Evolutionary conservation across 2,329 filamentous ascomycete species (phyloP).

Genomic region (Fusarium udum): DNA sequence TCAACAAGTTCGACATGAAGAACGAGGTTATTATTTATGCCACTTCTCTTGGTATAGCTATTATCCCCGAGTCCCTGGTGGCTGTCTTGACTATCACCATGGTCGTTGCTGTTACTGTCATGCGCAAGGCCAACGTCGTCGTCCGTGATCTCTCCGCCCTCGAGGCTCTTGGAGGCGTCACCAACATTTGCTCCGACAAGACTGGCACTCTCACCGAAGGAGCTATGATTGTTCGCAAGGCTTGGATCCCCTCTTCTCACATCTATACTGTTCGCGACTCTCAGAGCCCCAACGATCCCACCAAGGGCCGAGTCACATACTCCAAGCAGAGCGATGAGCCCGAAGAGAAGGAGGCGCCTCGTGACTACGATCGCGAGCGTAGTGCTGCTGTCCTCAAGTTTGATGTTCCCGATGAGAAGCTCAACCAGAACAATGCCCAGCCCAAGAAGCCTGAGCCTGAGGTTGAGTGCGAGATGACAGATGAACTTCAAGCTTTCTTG

Average conservation of each 20-base stretch:
- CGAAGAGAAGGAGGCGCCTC: conserved; percentile 53
- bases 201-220: conserved; percentile 75
- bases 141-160: conserved; percentile 73
- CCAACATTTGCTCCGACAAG: conserved; percentile 79
- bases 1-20: conserved; percentile 61
- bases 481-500: conserved; percentile 61
- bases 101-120: conserved; percentile 70
- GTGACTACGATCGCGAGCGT: conserved; percentile 68
- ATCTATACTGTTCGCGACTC: conserved; percentile 70
- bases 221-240: conserved; percentile 75
- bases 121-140: conserved; percentile 72
- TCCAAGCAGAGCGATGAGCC: conserved; percentile 49
- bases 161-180: conserved; percentile 75
- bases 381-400: conserved; percentile 69
- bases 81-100: conserved; percentile 77
- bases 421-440: conserved; percentile 49
- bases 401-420: conserved; percentile 68
- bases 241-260: conserved; percentile 68
- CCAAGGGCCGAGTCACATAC: conserved; percentile 63
- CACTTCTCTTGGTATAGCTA: conserved; percentile 67
- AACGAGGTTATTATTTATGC: conserved; percentile 67
- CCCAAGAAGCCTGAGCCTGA: conserved; percentile 43
- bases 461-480: conserved; percentile 57
- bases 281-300: conserved; percentile 69
- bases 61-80: conserved; percentile 72